These are phyloP conservation scores for Penicillium occitanis DNA, from an alignment of 2,329 filamentous ascomycete species.

Conservation along the genomic window DNA sequence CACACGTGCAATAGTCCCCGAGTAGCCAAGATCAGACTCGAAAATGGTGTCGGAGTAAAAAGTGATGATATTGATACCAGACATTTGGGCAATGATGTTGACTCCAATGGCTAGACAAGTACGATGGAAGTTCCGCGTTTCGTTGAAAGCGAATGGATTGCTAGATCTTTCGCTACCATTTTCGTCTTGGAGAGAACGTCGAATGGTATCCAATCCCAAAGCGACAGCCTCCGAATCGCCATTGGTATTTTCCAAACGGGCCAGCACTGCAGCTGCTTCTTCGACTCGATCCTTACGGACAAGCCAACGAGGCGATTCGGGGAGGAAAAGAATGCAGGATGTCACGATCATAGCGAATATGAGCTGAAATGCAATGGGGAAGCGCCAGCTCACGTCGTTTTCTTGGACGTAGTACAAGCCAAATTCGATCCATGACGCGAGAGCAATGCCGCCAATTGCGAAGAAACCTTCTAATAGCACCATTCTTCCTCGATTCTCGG, in stretches of 20 bases:
- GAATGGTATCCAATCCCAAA: conserved; percentile 16
- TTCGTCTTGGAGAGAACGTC: conserved; percentile 13
- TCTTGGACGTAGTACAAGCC: conserved; percentile 18
- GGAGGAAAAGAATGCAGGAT: conserved; percentile 34
- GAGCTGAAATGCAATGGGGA: conserved; percentile 49
- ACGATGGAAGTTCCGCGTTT: conserved; percentile 29
- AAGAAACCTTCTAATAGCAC: conserved; percentile 31
- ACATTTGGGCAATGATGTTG: conserved; percentile 33
- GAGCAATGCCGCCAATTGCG: conserved; percentile 30
- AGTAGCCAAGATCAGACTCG: conserved; percentile 26
- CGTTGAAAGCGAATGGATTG: conserved; percentile 26
- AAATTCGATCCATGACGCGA: conserved; percentile 21
- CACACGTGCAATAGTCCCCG: conserved; percentile 25
- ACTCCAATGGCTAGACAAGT: conserved; percentile 28
- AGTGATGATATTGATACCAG: conserved; percentile 34
- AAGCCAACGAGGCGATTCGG: conserved; percentile 21
- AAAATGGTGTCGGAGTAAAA: conserved; percentile 36
- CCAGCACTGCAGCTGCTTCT: conserved; percentile 22
- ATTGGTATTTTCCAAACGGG: conserved; percentile 4
- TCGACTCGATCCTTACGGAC: conserved; percentile 15
- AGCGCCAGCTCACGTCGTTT: conserved; percentile 33
- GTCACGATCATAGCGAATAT: conserved; percentile 40
- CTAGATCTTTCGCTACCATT: conserved; percentile 22
- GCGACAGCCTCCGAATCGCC: conserved; percentile 16
- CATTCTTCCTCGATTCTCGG: conserved; percentile 15